Evolutionary conservation across 345 rosid genomes (phyloP).

Genomic region (Syzygium aromaticum): DNA sequence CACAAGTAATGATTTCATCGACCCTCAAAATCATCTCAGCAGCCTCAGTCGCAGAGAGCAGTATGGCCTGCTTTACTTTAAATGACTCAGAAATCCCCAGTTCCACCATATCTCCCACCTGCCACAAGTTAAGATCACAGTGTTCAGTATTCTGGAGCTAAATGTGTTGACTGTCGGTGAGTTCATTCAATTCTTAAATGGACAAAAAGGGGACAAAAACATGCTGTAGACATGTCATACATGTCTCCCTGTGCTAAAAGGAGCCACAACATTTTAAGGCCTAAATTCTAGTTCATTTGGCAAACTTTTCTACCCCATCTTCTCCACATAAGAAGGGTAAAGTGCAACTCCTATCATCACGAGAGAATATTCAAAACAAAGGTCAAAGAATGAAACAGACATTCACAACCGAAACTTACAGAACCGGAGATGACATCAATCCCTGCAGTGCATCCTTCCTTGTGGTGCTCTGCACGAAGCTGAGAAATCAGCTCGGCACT

Average conservation of each 20-base stretch:
- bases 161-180: background rate
- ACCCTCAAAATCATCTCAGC: conserved; percentile 50
- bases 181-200: background rate
- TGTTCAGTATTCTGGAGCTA: background rate
- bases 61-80: conserved; percentile 91
- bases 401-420: conserved; percentile 31
- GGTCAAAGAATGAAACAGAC: background rate
- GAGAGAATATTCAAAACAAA: background rate
- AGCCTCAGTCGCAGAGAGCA: conserved; percentile 97
- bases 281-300: background rate
- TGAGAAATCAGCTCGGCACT: conserved; percentile 88
- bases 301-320: conserved; percentile 3
- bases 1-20: conserved; percentile 41
- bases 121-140: background rate
- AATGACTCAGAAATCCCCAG: conserved; percentile 81
- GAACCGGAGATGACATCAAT: conserved; percentile 89
- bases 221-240: background rate
- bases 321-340: background rate
- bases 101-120: conserved; percentile 88
- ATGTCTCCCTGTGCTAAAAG: background rate
- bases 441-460: conserved; percentile 70
- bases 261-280: background rate
- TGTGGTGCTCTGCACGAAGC: conserved; percentile 96
- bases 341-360: background rate
- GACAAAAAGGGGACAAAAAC: background rate